phyloP scores from a whole-genome alignment of 106 monocot species.

The Acanthochlamys bracteata region DNA sequence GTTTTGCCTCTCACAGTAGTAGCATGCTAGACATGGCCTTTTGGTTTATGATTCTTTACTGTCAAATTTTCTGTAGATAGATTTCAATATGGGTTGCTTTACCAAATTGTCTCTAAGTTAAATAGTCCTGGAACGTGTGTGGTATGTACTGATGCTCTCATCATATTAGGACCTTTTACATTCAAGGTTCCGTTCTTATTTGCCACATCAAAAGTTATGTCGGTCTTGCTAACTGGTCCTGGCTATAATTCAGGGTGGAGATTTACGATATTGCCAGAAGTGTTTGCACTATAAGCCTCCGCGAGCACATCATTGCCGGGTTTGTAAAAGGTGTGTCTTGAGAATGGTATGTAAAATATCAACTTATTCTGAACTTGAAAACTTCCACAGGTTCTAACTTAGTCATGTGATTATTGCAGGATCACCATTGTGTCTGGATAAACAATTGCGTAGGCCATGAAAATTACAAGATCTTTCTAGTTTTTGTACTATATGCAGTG shows the following conservation, averaged over 20 bases:
- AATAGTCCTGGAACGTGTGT: neutral
- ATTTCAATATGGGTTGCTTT: no score
- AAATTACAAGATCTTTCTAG: slow-evolving; percentile 93
- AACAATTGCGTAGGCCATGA: slow-evolving; percentile 98
- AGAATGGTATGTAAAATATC: slow-evolving; percentile 64
- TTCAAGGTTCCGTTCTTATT: neutral
- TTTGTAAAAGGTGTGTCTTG: slow-evolving; percentile 97
- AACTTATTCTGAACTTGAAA: slow-evolving; percentile 2
- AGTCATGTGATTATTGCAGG: slow-evolving; percentile 40
- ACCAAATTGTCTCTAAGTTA: neutral
- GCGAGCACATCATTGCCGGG: slow-evolving; percentile 95
- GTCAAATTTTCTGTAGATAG: neutral
- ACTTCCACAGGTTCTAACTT: neutral
- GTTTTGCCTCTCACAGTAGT: neutral
- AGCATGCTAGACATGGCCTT: neutral
- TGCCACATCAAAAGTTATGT: neutral
- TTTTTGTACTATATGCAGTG: slow-evolving; percentile 81
- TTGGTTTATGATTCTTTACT: neutral
- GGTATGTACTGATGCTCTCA: no score
- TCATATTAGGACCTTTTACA: no score
- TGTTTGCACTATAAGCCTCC: slow-evolving; percentile 95
- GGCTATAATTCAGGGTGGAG: slow-evolving; percentile 59
- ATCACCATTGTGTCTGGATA: slow-evolving; percentile 99
- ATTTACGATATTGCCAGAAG: slow-evolving; percentile 94
- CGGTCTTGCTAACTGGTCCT: neutral